phyloP scores from a whole-genome alignment of 2,329 filamentous ascomycete genomes.

The Tricladium varicosporioides region DNA sequence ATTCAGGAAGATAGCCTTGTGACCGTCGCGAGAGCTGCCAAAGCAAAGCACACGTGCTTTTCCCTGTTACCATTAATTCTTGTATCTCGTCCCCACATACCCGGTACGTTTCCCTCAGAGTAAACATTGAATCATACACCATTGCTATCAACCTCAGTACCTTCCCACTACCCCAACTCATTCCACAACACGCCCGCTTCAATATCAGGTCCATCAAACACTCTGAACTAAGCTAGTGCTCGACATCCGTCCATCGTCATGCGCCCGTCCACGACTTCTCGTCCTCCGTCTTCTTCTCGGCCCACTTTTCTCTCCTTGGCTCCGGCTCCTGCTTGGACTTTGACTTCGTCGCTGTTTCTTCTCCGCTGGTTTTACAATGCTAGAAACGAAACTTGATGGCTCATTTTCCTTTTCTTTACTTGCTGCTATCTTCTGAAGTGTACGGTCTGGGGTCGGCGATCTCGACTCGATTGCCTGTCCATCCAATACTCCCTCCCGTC shows the following conservation, averaged over 20 bases:
- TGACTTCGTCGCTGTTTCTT: constrained; percentile 22
- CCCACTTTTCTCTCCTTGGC: constrained; percentile 7
- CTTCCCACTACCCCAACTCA: too few relatives aligned
- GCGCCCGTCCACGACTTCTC: constrained; percentile 17
- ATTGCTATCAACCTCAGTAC: too few relatives aligned
- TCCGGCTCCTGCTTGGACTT: constrained; percentile 20
- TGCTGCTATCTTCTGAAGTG: constrained; percentile 1
- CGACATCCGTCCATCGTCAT: neutral
- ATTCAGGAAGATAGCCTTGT: too few relatives aligned
- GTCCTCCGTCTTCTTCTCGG: constrained; percentile 25
- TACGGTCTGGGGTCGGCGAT: neutral
- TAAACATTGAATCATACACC: too few relatives aligned
- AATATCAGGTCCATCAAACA: too few relatives aligned
- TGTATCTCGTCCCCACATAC: too few relatives aligned
- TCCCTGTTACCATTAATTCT: too few relatives aligned
- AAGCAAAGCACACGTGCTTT: too few relatives aligned
- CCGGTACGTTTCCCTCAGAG: too few relatives aligned
- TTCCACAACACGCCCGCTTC: too few relatives aligned
- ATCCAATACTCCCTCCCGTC: neutral
- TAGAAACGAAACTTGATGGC: neutral
- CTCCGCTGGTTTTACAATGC: neutral
- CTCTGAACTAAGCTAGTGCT: too few relatives aligned
- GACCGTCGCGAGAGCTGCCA: too few relatives aligned
- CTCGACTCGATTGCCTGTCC: neutral
- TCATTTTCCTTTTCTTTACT: neutral